phyloP scores from a whole-genome alignment of 2,329 filamentous ascomycete species.

The Plenodomus lindquistii region DNA sequence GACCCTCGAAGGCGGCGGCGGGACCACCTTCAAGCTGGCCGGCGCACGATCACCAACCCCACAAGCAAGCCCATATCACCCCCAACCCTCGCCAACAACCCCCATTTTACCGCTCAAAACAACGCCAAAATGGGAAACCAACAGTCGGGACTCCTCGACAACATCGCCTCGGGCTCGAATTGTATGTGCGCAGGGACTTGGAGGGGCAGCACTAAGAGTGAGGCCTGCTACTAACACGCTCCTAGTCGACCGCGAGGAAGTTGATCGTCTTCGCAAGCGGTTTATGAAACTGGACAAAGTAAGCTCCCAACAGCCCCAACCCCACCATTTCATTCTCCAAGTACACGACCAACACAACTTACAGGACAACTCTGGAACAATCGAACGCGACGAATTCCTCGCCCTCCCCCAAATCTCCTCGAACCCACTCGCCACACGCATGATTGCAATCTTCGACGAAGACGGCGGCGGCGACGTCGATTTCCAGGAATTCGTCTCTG shows the following conservation, averaged over 20 bases:
- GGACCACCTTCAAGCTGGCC: too few relatives aligned
- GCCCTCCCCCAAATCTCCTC: constrained; percentile 96
- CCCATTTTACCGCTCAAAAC: constrained; percentile 11
- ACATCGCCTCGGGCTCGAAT: constrained; percentile 94
- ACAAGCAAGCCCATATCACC: constrained; percentile 24
- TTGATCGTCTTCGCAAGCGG: constrained; percentile 90
- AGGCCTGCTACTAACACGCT: not conserved
- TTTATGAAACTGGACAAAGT: constrained; percentile 99
- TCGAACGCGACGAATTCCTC: constrained; percentile 97
- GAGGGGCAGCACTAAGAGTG: not conserved
- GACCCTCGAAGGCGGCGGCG: constrained; percentile 23
- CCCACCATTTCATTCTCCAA: too few relatives aligned
- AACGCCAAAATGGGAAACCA: constrained; percentile 56
- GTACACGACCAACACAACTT: not conserved
- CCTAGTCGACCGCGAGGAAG: constrained; percentile 92
- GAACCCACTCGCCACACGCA: constrained; percentile 94
- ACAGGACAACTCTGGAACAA: constrained; percentile 95
- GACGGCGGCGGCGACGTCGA: constrained; percentile 97
- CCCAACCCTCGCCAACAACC: constrained; percentile 16
- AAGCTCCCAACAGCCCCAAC: too few relatives aligned
- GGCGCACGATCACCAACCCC: constrained; percentile 15
- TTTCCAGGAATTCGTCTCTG: constrained; percentile 97
- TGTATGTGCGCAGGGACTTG: constrained; percentile 61
- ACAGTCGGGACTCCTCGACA: constrained; percentile 77
- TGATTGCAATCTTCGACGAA: constrained; percentile 99